A percentile compares a stretch with the other conserved stretches of the same genome.
Evolutionary conservation across 1,284 basidiomycete species (phyloP).

Genomic region (Heterobasidion parviporum): DNA sequence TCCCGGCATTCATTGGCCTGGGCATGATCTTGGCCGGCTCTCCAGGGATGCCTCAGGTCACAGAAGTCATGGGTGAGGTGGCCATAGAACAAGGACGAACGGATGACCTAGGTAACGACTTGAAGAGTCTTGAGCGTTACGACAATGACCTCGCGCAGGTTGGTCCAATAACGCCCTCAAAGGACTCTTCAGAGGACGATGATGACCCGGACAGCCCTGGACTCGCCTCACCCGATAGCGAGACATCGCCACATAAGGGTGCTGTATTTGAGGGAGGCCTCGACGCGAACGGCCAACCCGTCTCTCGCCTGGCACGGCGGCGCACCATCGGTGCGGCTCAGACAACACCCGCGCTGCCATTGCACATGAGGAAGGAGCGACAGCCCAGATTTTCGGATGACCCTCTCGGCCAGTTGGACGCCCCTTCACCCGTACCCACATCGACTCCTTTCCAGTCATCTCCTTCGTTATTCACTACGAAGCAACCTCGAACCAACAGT

Average conservation of each 20-base stretch:
- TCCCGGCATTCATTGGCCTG: conserved; percentile 81
- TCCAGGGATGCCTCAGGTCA: conserved; percentile 72
- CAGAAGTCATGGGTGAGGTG: conserved; percentile 69
- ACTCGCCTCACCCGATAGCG: background rate
- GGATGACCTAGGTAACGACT: conserved; percentile 42
- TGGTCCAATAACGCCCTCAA: conserved; percentile 11
- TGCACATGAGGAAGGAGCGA: conserved; percentile 43
- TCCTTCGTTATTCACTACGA: conserved; percentile 48
- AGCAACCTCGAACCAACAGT: conserved; percentile 34
- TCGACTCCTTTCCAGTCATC: conserved; percentile 54
- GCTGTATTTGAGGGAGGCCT: conserved; percentile 2
- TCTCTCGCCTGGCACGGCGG: conserved; percentile 26
- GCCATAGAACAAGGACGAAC: conserved; percentile 84
- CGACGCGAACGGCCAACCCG: conserved; percentile 1
- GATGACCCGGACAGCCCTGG: conserved; percentile 30
- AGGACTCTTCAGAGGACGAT: conserved; percentile 21
- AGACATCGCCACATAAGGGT: conserved; percentile 1
- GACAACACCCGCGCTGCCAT: conserved; percentile 61
- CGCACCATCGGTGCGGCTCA: conserved; percentile 51
- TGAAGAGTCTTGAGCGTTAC: conserved; percentile 39
- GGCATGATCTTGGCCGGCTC: conserved; percentile 74
- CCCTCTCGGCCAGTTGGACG: conserved; percentile 63
- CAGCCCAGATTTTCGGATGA: conserved; percentile 58
- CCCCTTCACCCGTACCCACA: conserved; percentile 24
- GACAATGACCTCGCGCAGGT: conserved; percentile 32